Conservation (phyloP, 805 yeast species). For the Wickerhamomyces subpelliculosus region DNA sequence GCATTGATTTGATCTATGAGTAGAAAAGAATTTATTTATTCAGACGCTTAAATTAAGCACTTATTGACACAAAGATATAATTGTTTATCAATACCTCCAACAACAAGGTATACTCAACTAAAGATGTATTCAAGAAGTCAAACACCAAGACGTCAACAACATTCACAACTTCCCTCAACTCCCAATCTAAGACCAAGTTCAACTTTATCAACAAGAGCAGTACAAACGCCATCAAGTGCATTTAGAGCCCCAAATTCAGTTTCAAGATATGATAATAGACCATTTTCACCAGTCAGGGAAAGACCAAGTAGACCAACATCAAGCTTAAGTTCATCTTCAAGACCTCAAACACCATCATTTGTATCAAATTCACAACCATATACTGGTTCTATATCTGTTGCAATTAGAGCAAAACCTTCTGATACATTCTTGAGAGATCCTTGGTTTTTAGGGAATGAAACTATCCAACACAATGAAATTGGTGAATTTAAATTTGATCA, state of each 20-base stretch:
- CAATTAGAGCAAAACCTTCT: slow-evolving; percentile 71
- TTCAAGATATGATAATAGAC: slow-evolving; percentile 11
- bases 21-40: no score
- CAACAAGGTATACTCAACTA: no score
- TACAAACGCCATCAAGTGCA: slow-evolving; percentile 16
- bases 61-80: no score
- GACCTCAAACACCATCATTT: slow-evolving; percentile 20
- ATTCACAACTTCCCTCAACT: slow-evolving; percentile 10
- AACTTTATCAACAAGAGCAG: no score
- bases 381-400: slow-evolving; percentile 68
- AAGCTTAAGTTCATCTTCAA: slow-evolving; percentile 8
- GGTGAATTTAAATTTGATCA: slow-evolving; percentile 73
- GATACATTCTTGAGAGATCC: slow-evolving; percentile 24
- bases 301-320: slow-evolving; percentile 6
- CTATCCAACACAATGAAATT: slow-evolving; percentile 48
- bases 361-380: slow-evolving; percentile 27
- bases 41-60: no score
- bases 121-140: slow-evolving; percentile 16
- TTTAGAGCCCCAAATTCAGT: slow-evolving; percentile 7
- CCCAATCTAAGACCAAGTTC: slow-evolving; percentile 19
- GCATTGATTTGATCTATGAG: not conserved
- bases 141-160: slow-evolving; percentile 15
- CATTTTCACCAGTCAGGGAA: slow-evolving; percentile 17
- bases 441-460: slow-evolving; percentile 21
- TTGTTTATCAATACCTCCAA: no score